Base-by-base conservation (phyloP, 176 grass and related monocot species). In the Saccharum spontaneum region DNA sequence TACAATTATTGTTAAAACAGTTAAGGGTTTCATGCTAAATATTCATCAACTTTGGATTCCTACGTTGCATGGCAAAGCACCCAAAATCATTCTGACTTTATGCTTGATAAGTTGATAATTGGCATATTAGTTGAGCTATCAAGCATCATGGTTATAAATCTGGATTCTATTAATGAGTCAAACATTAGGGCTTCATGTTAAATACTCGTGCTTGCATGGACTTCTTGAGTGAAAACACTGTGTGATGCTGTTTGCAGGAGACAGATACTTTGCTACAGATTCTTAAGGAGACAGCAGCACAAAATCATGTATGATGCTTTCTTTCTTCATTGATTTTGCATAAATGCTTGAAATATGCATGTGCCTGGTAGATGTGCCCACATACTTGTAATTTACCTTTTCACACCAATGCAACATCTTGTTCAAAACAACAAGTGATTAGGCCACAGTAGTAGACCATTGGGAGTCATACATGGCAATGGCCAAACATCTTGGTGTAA, bases 241-340 rank as follows among this genome's bases (percentile, higher is more conserved):
- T 23, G 22, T 11, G 59, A 80, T 67, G 28, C 34, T 90, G 48
- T 68, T 80, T 86, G 87, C 86, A 98, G 97, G 97, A 92, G 77
- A 89, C 91, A 22, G 91, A 98, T 78, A 79, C 79, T 85, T 91
- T 98, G 88, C 69, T 98, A 34, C 87, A 84, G 88, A 82, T 18
- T 39, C 93, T 98, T 12, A 90, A 91, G 76, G 89, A 95, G 22
- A 90, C 71, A 79, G 87, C 82, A 10, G 65, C 67, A 88, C 67
- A 22, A 65, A 86, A 82, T 73, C 80, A 92, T 92, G 97, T 97
- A 89, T 30, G 39, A 0, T 57, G 13, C 18, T 84, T 65, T 67
- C 67, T 59, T 84, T 43, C n/a, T 67, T 55, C 66, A 59, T 67
- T 65, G 14, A 46, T 71, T 33, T 36, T 60, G 31, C 31, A 41